Evolutionary conservation across 495 filamentous ascomycete species (phyloP).

Genomic region (Neurospora sp.): DNA sequence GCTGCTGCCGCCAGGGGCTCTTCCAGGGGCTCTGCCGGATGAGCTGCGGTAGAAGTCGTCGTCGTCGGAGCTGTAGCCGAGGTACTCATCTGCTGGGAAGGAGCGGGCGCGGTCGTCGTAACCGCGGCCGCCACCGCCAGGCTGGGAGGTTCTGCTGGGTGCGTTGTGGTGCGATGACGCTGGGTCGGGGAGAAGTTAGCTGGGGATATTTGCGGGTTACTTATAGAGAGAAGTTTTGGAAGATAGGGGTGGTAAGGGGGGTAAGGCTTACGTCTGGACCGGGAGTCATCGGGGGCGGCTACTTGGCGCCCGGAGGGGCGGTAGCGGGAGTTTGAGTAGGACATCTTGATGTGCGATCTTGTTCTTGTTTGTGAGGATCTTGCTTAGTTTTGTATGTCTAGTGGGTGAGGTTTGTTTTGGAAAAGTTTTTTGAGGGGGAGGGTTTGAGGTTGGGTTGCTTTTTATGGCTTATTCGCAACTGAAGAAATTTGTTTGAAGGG

Average conservation of each 20-base stretch:
- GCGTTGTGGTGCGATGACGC: background rate
- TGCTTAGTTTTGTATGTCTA: background rate
- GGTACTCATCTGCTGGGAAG: background rate
- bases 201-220: too few species aligned
- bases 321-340: background rate
- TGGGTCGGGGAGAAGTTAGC: background rate
- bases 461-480: background rate
- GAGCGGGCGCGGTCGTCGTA: background rate
- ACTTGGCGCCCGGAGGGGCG: background rate
- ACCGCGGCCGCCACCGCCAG: background rate
- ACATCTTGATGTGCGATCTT: background rate
- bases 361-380: background rate
- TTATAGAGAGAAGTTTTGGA: background rate
- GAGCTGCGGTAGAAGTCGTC: background rate
- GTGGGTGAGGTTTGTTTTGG: background rate
- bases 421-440: background rate
- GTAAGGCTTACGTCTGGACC: background rate
- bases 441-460: background rate
- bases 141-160: background rate
- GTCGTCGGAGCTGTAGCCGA: background rate
- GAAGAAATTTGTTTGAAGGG: background rate
- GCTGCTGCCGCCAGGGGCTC: background rate
- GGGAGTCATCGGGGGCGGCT: background rate
- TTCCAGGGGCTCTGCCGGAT: background rate
- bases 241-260: background rate